These are phyloP conservation scores for Crepidotus variabilis DNA, from an alignment of 768 basidiomycete genomes.

Conservation along the genomic window DNA sequence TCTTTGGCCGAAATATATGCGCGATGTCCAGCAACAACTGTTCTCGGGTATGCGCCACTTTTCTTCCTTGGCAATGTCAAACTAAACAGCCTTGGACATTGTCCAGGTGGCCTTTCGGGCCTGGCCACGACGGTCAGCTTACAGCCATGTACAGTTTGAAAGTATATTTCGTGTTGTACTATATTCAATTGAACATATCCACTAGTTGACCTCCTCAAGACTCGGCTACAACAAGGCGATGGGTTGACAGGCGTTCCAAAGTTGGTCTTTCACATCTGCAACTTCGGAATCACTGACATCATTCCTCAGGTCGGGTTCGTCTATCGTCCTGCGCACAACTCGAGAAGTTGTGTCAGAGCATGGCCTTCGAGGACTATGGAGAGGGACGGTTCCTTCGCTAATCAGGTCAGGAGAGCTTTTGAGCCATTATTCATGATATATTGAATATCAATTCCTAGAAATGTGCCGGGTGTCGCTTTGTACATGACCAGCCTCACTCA, in stretches of 20 bases:
- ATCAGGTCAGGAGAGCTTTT: conserved; percentile 44
- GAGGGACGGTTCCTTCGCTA: conserved; percentile 82
- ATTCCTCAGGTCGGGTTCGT: conserved; percentile 22
- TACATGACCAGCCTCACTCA: conserved; percentile 89
- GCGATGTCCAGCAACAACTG: conserved; percentile 12
- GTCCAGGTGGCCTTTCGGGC: conserved; percentile 71
- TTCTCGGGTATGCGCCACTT: conserved; percentile 6
- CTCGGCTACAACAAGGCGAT: conserved; percentile 84
- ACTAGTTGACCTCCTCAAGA: conserved; percentile 86
- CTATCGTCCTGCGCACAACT: conserved; percentile 45
- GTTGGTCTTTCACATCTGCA: conserved; percentile 23
- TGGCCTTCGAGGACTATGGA: conserved; percentile 78
- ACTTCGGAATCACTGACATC: background rate
- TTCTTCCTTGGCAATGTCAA: background rate
- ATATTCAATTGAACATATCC: background rate
- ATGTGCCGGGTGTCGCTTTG: conserved; percentile 88
- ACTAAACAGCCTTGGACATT: background rate
- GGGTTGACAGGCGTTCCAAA: conserved; percentile 29
- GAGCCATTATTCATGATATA: background rate
- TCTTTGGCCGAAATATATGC: conserved; percentile 1
- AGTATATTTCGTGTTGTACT: background rate
- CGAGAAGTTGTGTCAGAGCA: conserved; percentile 56
- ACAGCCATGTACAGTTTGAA: conserved; percentile 61
- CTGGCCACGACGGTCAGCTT: conserved; percentile 70
- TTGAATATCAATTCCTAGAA: conserved; percentile 41